Percentiles rank a stretch among this genome's conserved stretches.
Evolutionary conservation across 257 asterid genomes (phyloP).

Genomic region (Plectranthus barbatus): DNA sequence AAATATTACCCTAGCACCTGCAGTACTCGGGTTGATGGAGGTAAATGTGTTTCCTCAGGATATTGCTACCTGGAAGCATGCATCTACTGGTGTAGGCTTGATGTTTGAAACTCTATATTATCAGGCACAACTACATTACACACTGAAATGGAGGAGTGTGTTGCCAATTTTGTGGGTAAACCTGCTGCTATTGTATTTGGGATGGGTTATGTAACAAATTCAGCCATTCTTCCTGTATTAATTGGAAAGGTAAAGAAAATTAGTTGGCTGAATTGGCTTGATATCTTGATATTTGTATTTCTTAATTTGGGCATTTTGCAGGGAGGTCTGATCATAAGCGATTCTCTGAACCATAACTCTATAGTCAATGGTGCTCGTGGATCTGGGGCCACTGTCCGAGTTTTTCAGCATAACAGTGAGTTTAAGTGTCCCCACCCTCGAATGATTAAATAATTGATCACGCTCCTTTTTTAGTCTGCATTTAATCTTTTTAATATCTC

Average conservation of each 20-base stretch:
- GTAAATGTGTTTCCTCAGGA: conserved; percentile 27
- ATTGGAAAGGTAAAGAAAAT: conserved; percentile 60
- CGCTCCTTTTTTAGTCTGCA: neutral
- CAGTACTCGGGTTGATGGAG: conserved; percentile 93
- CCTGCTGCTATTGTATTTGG: conserved; percentile 88
- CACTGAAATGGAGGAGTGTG: conserved; percentile 75
- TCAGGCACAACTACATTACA: conserved; percentile 83
- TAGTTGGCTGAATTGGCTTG: neutral
- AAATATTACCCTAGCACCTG: conserved; percentile 76
- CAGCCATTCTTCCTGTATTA: conserved; percentile 87
- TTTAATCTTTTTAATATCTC: conserved; percentile 11
- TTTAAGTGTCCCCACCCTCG: neutral
- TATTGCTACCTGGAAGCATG: neutral
- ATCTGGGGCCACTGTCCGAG: conserved; percentile 89
- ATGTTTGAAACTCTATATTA: conserved; percentile 11
- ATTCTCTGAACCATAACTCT: conserved; percentile 91
- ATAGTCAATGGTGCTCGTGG: conserved; percentile 97
- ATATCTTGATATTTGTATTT: conserved; percentile 1
- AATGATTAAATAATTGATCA: neutral
- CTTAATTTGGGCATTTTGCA: conserved; percentile 20
- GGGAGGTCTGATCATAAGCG: conserved; percentile 98
- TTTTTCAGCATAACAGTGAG: conserved; percentile 94
- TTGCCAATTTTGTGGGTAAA: conserved; percentile 81
- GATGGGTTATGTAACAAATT: conserved; percentile 96
- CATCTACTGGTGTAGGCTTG: neutral